Evolutionary conservation across 768 basidiomycete genomes (phyloP).

Genomic region (Boletus vinaceobasis): DNA sequence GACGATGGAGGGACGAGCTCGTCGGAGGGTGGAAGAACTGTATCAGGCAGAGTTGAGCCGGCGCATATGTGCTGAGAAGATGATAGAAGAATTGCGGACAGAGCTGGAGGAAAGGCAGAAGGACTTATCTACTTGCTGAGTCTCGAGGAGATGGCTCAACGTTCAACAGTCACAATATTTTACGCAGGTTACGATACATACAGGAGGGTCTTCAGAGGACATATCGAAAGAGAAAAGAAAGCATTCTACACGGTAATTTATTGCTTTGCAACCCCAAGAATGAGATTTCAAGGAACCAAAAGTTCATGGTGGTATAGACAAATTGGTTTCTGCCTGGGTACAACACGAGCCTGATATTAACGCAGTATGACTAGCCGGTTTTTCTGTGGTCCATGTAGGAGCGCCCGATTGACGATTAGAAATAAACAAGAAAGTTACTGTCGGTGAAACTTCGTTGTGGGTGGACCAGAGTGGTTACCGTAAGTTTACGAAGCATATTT

Average conservation of each 20-base stretch:
- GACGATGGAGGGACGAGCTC: slow-evolving; percentile 29
- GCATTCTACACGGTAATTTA: slow-evolving; percentile 19
- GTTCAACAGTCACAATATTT: background rate
- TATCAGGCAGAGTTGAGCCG: slow-evolving; percentile 30
- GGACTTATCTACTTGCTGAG: background rate
- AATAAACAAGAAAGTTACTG: slow-evolving; percentile 27
- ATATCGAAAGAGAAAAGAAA: slow-evolving; percentile 18
- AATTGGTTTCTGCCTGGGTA: slow-evolving; percentile 17
- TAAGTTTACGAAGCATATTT: slow-evolving; percentile 1
- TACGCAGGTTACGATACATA: slow-evolving; percentile 23
- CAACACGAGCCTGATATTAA: slow-evolving; percentile 28
- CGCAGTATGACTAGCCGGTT: slow-evolving; percentile 13
- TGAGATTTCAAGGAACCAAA: slow-evolving; percentile 6
- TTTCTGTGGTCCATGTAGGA: slow-evolving; percentile 22
- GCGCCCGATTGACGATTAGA: slow-evolving; percentile 12
- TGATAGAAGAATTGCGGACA: slow-evolving; percentile 15
- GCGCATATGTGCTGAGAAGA: slow-evolving; percentile 32
- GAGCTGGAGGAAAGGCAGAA: slow-evolving; percentile 2
- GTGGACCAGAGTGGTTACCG: background rate
- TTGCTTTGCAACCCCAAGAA: slow-evolving; percentile 3
- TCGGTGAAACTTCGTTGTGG: slow-evolving; percentile 1
- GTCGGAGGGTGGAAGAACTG: slow-evolving; percentile 31
- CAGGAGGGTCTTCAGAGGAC: slow-evolving; percentile 8
- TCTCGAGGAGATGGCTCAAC: background rate
- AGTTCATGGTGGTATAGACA: slow-evolving; percentile 26